phyloP scores from a whole-genome alignment of 2,329 filamentous ascomycete genomes.

The Trichophyton schoenleinii region DNA sequence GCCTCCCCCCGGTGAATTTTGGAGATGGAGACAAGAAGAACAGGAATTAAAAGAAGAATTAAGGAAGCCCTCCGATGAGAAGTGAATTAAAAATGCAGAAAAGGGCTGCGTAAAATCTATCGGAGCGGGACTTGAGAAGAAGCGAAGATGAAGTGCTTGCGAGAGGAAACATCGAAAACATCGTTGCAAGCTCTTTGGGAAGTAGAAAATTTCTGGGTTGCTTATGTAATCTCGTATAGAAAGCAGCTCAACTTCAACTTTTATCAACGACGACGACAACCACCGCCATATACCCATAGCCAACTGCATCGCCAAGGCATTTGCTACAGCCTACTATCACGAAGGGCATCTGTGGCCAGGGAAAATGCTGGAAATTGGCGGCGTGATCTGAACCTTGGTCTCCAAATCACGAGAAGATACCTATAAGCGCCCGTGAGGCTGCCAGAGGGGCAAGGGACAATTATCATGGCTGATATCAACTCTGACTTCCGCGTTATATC shows the following conservation, averaged over 20 bases:
- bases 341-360: background rate
- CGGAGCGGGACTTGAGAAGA: background rate
- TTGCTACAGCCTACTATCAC: background rate
- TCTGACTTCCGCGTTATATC: slow-evolving; percentile 52
- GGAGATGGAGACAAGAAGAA: background rate
- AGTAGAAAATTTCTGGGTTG: slow-evolving; percentile 1
- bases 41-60: background rate
- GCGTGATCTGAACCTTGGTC: background rate
- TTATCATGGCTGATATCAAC: background rate
- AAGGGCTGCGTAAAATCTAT: background rate
- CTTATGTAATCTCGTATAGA: background rate
- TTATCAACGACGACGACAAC: background rate
- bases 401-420: background rate
- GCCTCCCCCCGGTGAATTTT: background rate
- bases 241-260: background rate
- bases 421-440: background rate
- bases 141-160: background rate
- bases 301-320: background rate
- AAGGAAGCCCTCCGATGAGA: background rate
- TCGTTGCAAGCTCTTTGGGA: background rate
- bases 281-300: background rate
- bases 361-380: background rate
- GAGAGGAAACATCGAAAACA: background rate
- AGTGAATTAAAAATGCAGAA: background rate
- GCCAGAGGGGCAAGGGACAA: background rate